Percentiles rank a stretch among this genome's conserved stretches.
These are phyloP conservation scores for Torulaspora gathmanii DNA, from an alignment of 805 yeast genomes.

Conservation along the genomic window DNA sequence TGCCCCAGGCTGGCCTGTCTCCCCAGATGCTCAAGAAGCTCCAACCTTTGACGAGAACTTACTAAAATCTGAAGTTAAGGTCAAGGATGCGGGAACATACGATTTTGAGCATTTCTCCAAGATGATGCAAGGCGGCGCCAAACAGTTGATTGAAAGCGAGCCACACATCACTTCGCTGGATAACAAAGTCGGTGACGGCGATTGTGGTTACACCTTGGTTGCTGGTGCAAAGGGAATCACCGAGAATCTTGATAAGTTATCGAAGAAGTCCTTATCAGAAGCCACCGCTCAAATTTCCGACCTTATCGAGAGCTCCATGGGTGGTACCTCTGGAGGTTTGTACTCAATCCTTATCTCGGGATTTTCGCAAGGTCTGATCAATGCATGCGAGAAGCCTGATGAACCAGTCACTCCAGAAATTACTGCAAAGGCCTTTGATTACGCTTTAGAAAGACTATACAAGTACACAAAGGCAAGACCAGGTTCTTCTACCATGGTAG, in stretches of 20 bases:
- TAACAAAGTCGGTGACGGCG: conserved; percentile 93
- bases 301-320: conserved; percentile 85
- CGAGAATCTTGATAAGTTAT: conserved; percentile 44
- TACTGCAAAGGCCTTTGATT: conserved; percentile 46
- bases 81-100: conserved; percentile 37
- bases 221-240: conserved; percentile 74
- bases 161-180: conserved; percentile 82
- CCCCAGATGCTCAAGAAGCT: conserved; percentile 26
- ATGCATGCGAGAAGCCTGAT: conserved; percentile 21
- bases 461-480: conserved; percentile 83
- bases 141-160: conserved; percentile 56
- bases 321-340: conserved; percentile 94
- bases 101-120: conserved; percentile 33
- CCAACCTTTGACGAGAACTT: conserved; percentile 33
- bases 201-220: conserved; percentile 88
- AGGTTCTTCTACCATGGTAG: conserved; percentile 87
- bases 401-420: conserved; percentile 33
- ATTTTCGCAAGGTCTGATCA: conserved; percentile 50
- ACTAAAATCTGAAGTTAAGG: conserved; percentile 32
- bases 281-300: conserved; percentile 73
- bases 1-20: conserved; percentile 73
- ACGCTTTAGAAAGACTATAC: conserved; percentile 68
- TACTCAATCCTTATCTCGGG: conserved; percentile 83
- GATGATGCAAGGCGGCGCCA: conserved; percentile 47
- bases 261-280: conserved; percentile 43